Conservation (phyloP, 108 stramenopile species). For the Cyclotella atomus region DNA sequence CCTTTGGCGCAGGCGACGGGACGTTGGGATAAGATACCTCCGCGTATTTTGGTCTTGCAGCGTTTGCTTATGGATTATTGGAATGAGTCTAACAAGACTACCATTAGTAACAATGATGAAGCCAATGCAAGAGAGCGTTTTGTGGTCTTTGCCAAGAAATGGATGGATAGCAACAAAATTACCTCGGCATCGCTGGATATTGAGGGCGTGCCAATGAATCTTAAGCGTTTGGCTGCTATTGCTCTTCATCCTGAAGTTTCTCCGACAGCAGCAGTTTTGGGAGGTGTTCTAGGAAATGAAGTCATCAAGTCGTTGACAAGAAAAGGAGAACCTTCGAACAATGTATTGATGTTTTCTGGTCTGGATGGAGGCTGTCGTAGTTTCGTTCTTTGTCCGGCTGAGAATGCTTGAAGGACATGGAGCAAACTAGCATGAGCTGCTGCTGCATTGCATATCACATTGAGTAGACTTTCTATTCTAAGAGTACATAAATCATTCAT, state of each 20-base stretch:
- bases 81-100: conserved; percentile 13
- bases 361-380: conserved; percentile 71
- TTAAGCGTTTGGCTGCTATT: conserved; percentile 53
- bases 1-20: conserved; percentile 59
- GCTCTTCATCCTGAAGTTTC: conserved; percentile 78
- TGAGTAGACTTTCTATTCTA: background rate
- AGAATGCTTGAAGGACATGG: conserved; percentile 18
- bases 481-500: background rate
- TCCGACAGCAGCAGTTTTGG: conserved; percentile 91
- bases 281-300: conserved; percentile 94
- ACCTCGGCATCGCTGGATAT: background rate
- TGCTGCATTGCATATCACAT: background rate
- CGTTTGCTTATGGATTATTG: conserved; percentile 77
- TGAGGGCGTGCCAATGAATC: background rate
- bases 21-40: conserved; percentile 78
- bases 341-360: conserved; percentile 85
- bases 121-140: conserved; percentile 25
- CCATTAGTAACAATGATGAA: background rate
- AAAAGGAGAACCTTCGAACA: conserved; percentile 93
- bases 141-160: conserved; percentile 35
- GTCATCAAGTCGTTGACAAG: conserved; percentile 90
- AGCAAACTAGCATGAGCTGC: background rate
- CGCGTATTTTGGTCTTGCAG: conserved; percentile 70
- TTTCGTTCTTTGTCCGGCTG: conserved; percentile 53
- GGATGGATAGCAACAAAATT: conserved; percentile 39